A percentile compares a stretch with the other conserved stretches of the same genome.
Evolutionary conservation across 176 grass and related monocot species (phyloP).

Genomic region (Olyra latifolia): DNA sequence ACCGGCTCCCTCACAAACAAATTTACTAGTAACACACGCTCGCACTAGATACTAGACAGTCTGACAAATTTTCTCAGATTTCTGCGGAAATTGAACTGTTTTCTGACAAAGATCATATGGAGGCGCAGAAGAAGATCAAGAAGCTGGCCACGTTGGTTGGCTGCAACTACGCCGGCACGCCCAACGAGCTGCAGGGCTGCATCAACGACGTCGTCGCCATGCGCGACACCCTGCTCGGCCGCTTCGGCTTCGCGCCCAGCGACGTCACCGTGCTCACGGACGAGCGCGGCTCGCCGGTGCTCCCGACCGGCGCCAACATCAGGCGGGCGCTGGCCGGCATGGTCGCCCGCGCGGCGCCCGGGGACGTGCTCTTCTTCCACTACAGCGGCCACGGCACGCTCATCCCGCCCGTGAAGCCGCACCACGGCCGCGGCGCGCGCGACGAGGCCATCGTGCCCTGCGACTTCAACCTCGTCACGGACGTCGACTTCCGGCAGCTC

Average conservation of each 20-base stretch:
- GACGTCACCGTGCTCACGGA: conserved; percentile 67
- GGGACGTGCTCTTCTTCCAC: conserved; percentile 86
- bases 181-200: conserved; percentile 67
- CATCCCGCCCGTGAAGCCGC: conserved; percentile 41
- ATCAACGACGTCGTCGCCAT: conserved; percentile 84
- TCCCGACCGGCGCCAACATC: conserved; percentile 70
- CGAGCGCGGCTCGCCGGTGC: not conserved
- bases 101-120: not conserved
- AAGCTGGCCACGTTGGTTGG: conserved; percentile 73
- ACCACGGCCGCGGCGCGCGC: not conserved
- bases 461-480: conserved; percentile 87
- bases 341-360: conserved; percentile 50
- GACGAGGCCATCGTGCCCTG: conserved; percentile 92
- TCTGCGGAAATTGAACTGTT: too few relatives aligned
- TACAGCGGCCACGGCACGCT: conserved; percentile 89
- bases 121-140: conserved; percentile 10
- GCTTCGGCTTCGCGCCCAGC: conserved; percentile 49
- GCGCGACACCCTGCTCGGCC: conserved; percentile 45
- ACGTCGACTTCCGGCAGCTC: conserved; percentile 71
- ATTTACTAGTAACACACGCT: not conserved
- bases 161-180: conserved; percentile 76
- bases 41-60: not conserved
- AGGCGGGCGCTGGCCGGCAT: conserved; percentile 57
- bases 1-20: not conserved
- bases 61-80: not conserved